A percentile compares a stretch with the other conserved stretches of the same genome.
Evolutionary conservation across 345 rosid genomes (phyloP).

Genomic region (Abelmoschus esculentus): DNA sequence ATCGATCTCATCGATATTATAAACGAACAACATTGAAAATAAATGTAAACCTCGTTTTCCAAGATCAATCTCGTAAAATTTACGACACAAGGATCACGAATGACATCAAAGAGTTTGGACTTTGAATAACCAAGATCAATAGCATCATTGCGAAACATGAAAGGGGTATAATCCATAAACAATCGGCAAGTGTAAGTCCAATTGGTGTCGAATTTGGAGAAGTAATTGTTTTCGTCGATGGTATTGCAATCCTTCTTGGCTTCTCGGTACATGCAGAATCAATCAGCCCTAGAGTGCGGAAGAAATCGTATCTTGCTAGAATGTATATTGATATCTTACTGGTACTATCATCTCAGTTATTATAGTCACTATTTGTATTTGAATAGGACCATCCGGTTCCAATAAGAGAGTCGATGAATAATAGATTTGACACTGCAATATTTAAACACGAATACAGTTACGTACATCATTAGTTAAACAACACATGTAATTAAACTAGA

Average conservation of each 20-base stretch:
- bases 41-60: neutral
- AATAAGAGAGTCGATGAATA: neutral
- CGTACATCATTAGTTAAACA: accelerated
- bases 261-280: neutral
- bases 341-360: neutral
- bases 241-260: neutral
- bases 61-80: neutral
- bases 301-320: too few species aligned
- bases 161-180: too few species aligned
- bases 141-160: too few species aligned
- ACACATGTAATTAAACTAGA: neutral
- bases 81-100: neutral
- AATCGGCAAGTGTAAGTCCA: neutral
- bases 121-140: too few species aligned
- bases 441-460: neutral
- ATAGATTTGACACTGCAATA: neutral
- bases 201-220: neutral
- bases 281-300: neutral
- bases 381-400: neutral
- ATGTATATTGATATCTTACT: neutral
- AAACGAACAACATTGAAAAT: too few species aligned
- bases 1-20: too few species aligned
- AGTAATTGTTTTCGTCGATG: neutral
- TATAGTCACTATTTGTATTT: neutral
- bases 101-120: neutral